Evolutionary conservation across 768 basidiomycete species (phyloP).

Genomic region (Brasilioporus rufonigricans): DNA sequence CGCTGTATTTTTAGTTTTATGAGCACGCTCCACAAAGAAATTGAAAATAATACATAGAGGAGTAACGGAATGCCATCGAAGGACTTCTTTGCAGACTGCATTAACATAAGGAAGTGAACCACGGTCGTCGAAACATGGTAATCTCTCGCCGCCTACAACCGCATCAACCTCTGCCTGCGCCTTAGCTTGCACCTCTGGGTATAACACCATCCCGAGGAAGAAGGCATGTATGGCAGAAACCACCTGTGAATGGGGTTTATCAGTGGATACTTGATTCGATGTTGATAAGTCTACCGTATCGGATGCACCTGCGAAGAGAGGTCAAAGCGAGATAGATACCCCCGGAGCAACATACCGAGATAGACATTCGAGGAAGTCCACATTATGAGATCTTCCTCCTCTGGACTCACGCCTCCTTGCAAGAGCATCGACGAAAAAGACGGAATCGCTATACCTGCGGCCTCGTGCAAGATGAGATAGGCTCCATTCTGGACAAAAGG

Average conservation of each 20-base stretch:
- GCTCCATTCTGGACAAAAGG: not conserved
- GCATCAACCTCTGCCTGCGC: not conserved
- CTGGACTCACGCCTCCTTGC: not conserved
- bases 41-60: too few relatives aligned
- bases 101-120: too few relatives aligned
- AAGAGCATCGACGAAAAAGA: not conserved
- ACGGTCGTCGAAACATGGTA: too few relatives aligned
- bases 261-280: not conserved
- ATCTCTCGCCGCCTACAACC: too few relatives aligned
- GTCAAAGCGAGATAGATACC: not conserved
- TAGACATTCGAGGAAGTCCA: not conserved
- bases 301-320: not conserved
- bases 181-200: not conserved
- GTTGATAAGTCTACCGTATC: not conserved
- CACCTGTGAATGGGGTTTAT: not conserved
- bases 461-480: not conserved
- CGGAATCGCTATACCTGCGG: not conserved
- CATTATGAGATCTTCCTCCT: not conserved
- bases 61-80: too few relatives aligned
- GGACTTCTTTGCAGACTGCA: too few relatives aligned
- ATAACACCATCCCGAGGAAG: not conserved
- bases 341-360: not conserved
- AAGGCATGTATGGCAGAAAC: not conserved
- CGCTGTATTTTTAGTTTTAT: too few relatives aligned
- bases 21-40: too few relatives aligned